Base-by-base conservation (phyloP, 306 rosid genomes). In the Dalbergia cultrata region DNA sequence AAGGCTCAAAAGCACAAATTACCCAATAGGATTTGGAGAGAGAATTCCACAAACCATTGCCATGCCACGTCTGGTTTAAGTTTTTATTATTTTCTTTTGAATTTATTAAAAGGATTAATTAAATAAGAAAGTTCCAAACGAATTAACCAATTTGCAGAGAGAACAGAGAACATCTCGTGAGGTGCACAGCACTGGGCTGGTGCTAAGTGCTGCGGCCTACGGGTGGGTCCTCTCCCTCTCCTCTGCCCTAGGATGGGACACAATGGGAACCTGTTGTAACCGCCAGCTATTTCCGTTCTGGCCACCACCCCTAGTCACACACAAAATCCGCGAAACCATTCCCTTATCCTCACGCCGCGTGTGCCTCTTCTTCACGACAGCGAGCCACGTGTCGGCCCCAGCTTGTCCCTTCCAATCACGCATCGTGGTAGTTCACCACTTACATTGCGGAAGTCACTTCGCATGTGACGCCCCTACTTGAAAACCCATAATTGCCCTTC, bases 201-300 rank as follows among this genome's bases (percentile, higher is more conserved):
- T 22, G 7, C 50, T 12, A 56, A 26, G 31, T 1, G 31, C 31
- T 26, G 31, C 31, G n/a, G n/a, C 26, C 31, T 26, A 26, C 2
- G 41, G 83, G 37, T 78, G 82, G 84, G 77, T 43, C 87, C 31
- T 26, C 86, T 75, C 54, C 81, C 72, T 72, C 67, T 67, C 39
- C 81, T 22, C 69, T 39, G 59, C 10, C 9, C 31, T 53, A 2
- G 58, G 73, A 59, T 69, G 78, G 79, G 85, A 17, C 72, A 56
- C 69, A 41, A 81, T 80, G 72, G 67, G 60, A 83, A 65, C 77
- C 86, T 78, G 82, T 76, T 82, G 76, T 87, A 91, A 91, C 95
- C 84, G 92, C 88, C 88, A 87, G 93, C 92, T 91, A 84, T 84
- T 72, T 54, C 87, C 76, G 61, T 80, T 79, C 91, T 86, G 91